These are phyloP conservation scores for Aspergillus japonicus DNA, from an alignment of 2,329 filamentous ascomycete species.

Conservation along the genomic window DNA sequence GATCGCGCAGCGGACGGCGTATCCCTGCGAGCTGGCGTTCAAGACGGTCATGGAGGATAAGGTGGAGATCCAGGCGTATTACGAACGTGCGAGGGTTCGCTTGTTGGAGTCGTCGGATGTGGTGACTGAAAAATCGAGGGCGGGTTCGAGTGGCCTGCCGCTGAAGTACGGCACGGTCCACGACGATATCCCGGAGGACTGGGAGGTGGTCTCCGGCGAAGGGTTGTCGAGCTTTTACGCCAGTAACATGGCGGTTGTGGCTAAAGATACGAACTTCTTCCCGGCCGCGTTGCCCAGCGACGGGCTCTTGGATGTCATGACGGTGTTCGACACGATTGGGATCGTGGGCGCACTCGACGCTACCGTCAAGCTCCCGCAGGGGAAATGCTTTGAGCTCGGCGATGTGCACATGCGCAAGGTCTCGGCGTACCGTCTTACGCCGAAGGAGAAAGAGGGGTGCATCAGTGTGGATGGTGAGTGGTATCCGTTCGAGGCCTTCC, in stretches of 20 bases:
- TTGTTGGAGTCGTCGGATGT: no score
- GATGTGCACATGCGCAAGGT: conserved; percentile 80
- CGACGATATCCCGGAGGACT: conserved; percentile 71
- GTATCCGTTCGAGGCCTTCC: conserved; percentile 81
- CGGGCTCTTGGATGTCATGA: conserved; percentile 79
- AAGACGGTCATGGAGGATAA: conserved; percentile 80
- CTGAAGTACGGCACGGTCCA: conserved; percentile 76
- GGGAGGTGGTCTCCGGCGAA: conserved; percentile 71
- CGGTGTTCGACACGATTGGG: conserved; percentile 71
- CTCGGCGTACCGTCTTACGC: conserved; percentile 78
- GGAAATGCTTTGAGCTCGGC: conserved; percentile 73
- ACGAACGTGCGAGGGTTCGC: background rate
- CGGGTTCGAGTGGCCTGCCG: conserved; percentile 57
- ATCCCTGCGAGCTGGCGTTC: conserved; percentile 83
- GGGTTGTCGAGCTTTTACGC: conserved; percentile 88
- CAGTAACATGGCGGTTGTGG: conserved; percentile 93
- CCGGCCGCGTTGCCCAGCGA: conserved; percentile 76
- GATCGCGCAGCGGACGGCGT: conserved; percentile 72
- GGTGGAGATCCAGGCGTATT: conserved; percentile 38
- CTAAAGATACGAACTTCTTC: conserved; percentile 79
- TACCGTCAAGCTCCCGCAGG: conserved; percentile 67
- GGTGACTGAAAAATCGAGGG: background rate
- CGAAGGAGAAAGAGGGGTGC: conserved; percentile 69
- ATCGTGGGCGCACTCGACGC: conserved; percentile 65
- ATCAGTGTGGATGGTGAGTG: conserved; percentile 92